Evolutionary conservation across 805 yeast species (phyloP).

Genomic region (Tanozyma kutaoensis): DNA sequence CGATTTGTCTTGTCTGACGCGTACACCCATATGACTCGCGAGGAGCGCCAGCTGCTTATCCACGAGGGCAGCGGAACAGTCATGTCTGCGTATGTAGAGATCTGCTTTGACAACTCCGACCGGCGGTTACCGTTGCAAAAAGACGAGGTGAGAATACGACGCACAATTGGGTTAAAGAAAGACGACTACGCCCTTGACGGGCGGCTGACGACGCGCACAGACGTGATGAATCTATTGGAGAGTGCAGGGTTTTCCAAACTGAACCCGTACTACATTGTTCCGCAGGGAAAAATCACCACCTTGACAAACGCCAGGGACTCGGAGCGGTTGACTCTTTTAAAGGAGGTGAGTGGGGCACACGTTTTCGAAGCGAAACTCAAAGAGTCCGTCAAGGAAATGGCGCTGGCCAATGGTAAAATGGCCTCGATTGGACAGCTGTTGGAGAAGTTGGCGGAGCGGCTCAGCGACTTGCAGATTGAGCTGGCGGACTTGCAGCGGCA

Average conservation of each 20-base stretch:
- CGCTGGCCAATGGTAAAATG: slow-evolving; percentile 52
- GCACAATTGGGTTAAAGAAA: slow-evolving; percentile 88
- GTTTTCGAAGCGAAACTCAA: slow-evolving; percentile 73
- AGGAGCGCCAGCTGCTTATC: slow-evolving; percentile 74
- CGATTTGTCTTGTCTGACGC: slow-evolving; percentile 88
- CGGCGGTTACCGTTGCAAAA: slow-evolving; percentile 59
- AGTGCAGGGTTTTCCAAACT: slow-evolving; percentile 86
- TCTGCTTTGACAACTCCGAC: slow-evolving; percentile 72
- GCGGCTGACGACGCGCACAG: slow-evolving; percentile 65
- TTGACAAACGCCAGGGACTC: slow-evolving; percentile 81
- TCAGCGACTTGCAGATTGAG: slow-evolving; percentile 71
- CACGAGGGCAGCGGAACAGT: slow-evolving; percentile 88
- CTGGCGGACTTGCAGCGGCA: slow-evolving; percentile 59
- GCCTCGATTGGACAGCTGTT: slow-evolving; percentile 66
- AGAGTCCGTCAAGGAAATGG: slow-evolving; percentile 74
- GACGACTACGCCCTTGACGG: slow-evolving; percentile 84
- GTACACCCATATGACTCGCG: slow-evolving; percentile 69
- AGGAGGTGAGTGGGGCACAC: slow-evolving; percentile 92
- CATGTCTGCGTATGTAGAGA: slow-evolving; percentile 87
- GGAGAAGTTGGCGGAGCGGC: slow-evolving; percentile 52
- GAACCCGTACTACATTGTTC: slow-evolving; percentile 92
- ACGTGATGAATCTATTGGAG: slow-evolving; percentile 70
- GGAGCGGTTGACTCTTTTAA: slow-evolving; percentile 65
- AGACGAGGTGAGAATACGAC: slow-evolving; percentile 58
- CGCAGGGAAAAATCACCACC: slow-evolving; percentile 86